phyloP scores from a whole-genome alignment of 371 early-diverging fungal species.

The Syncephalastrum monosporum region DNA sequence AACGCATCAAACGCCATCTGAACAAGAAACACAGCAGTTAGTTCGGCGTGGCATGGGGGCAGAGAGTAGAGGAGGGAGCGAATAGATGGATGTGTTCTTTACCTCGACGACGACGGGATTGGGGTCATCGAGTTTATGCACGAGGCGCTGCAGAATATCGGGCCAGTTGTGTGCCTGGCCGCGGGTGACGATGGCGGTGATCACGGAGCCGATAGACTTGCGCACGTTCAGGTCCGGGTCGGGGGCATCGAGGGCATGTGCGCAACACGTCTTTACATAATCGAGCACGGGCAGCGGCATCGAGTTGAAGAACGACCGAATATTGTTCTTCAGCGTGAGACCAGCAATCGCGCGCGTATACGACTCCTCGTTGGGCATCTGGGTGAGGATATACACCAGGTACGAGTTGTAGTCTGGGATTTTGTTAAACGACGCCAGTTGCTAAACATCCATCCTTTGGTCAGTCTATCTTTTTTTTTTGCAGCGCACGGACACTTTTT shows the following conservation, averaged over 20 bases:
- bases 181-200: conserved; percentile 80
- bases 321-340: conserved; percentile 82
- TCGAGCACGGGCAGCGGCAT: conserved; percentile 62
- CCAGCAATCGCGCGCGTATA: conserved; percentile 82
- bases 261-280: conserved; percentile 67
- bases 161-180: conserved; percentile 77
- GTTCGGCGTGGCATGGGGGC: too few species aligned
- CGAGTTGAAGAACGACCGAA: conserved; percentile 54
- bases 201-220: conserved; percentile 57
- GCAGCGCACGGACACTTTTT: neutral
- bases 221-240: conserved; percentile 70
- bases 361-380: conserved; percentile 53
- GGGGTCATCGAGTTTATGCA: conserved; percentile 63
- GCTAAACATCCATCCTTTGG: conserved; percentile 45
- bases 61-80: too few species aligned
- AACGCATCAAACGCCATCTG: conserved; percentile 84
- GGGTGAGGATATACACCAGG: conserved; percentile 78
- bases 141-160: conserved; percentile 67
- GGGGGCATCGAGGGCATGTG: conserved; percentile 58
- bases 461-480: conserved; percentile 2
- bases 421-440: conserved; percentile 72
- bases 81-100: conserved; percentile 21
- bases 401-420: conserved; percentile 88
- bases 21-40: neutral
- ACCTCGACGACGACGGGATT: conserved; percentile 75